phyloP scores from a whole-genome alignment of 1,284 basidiomycete species.

The Trametes sp. region DNA sequence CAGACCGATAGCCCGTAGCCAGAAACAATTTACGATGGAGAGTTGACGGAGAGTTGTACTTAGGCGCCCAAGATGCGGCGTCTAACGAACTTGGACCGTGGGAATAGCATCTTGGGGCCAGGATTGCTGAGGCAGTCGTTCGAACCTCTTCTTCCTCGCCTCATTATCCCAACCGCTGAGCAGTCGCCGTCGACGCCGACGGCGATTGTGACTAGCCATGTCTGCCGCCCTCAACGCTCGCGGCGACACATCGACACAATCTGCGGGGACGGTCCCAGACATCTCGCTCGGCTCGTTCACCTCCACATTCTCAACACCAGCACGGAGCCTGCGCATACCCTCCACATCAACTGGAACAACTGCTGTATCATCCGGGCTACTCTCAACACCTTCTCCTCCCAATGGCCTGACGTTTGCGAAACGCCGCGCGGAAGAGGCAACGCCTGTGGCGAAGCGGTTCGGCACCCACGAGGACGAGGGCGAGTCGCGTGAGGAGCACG shows the following conservation, averaged over 20 bases:
- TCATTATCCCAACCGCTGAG: neutral
- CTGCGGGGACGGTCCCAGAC: slow-evolving; percentile 59
- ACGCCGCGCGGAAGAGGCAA: slow-evolving; percentile 41
- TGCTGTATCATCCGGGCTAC: slow-evolving; percentile 58
- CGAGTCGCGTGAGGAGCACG: slow-evolving; percentile 42
- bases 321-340: slow-evolving; percentile 55
- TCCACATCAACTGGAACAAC: slow-evolving; percentile 61
- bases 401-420: slow-evolving; percentile 33
- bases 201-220: slow-evolving; percentile 30
- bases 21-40: too few relatives aligned
- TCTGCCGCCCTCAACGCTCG: slow-evolving; percentile 45
- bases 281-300: slow-evolving; percentile 67
- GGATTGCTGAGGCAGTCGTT: too few relatives aligned
- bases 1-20: too few relatives aligned
- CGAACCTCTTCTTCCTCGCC: neutral
- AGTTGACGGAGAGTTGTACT: too few relatives aligned
- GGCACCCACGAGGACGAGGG: slow-evolving; percentile 38
- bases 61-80: too few relatives aligned
- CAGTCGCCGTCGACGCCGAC: slow-evolving; percentile 22
- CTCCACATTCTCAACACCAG: slow-evolving; percentile 65
- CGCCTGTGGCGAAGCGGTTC: slow-evolving; percentile 41
- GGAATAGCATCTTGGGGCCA: too few relatives aligned
- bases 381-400: slow-evolving; percentile 62
- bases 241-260: slow-evolving; percentile 50
- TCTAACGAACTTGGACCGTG: too few relatives aligned